Percentiles rank a stretch among this genome's conserved stretches.
phyloP scores from a whole-genome alignment of 805 yeast genomes.

The Spencermartinsiella europaea region DNA sequence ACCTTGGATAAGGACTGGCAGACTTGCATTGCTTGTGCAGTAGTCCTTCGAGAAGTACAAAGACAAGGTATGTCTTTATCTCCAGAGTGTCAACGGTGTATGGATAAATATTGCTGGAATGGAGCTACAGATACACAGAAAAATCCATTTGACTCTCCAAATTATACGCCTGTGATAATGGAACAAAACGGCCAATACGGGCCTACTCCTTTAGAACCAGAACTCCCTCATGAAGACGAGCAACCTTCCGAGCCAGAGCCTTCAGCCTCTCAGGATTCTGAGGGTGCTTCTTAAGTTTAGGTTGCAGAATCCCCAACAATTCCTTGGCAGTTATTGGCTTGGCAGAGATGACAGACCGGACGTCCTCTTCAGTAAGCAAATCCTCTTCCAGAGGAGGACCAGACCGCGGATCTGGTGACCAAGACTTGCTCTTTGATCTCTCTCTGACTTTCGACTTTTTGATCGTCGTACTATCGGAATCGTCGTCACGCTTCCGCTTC shows the following conservation, averaged over 20 bases:
- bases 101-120: slow-evolving; percentile 74
- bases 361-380: slow-evolving; percentile 66
- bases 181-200: neutral
- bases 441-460: slow-evolving; percentile 30
- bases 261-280: slow-evolving; percentile 60
- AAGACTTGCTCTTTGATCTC: slow-evolving; percentile 3
- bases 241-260: slow-evolving; percentile 49
- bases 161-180: slow-evolving; percentile 10
- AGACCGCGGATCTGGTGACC: slow-evolving; percentile 25
- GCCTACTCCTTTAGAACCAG: slow-evolving; percentile 11
- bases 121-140: slow-evolving; percentile 33
- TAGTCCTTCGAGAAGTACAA: slow-evolving; percentile 75
- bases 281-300: slow-evolving; percentile 57
- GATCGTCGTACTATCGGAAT: slow-evolving; percentile 25
- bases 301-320: slow-evolving; percentile 54
- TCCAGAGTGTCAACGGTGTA: slow-evolving; percentile 70
- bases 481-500: slow-evolving; percentile 36
- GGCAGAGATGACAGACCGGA: slow-evolving; percentile 52
- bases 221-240: slow-evolving; percentile 46
- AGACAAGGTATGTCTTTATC: slow-evolving; percentile 55
- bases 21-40: slow-evolving; percentile 80
- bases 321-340: slow-evolving; percentile 50
- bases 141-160: slow-evolving; percentile 9
- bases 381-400: slow-evolving; percentile 30
- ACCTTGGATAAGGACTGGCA: slow-evolving; percentile 69